Conservation (phyloP, 306 rosid species). For the Cicer cuneatum region DNA sequence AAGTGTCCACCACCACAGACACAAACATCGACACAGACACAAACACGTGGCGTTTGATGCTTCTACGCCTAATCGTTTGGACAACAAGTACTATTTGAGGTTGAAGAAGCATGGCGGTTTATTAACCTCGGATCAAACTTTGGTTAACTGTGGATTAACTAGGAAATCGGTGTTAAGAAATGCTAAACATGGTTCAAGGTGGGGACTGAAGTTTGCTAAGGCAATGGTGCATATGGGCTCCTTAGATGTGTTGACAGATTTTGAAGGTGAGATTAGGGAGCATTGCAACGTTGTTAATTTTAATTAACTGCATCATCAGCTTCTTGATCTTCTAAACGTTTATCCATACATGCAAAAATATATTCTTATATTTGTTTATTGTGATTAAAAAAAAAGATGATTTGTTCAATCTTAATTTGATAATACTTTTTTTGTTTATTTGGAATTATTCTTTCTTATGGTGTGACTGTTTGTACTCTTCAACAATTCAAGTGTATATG, state of each 20-base stretch:
- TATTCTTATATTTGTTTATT: neutral
- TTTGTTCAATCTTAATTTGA: slow-evolving; percentile 22
- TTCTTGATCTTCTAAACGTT: neutral
- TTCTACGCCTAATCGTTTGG: slow-evolving; percentile 51
- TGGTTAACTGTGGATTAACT: slow-evolving; percentile 36
- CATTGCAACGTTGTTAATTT: slow-evolving; percentile 36
- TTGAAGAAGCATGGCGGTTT: slow-evolving; percentile 47
- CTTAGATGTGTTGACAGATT: slow-evolving; percentile 45
- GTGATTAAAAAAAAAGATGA: neutral
- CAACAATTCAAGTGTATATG: slow-evolving; percentile 23
- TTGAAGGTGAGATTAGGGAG: slow-evolving; percentile 49
- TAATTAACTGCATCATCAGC: neutral
- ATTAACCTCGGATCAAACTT: slow-evolving; percentile 50
- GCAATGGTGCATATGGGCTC: slow-evolving; percentile 62
- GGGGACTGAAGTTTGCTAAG: slow-evolving; percentile 48
- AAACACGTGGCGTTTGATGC: slow-evolving; percentile 45
- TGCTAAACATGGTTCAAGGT: slow-evolving; percentile 29
- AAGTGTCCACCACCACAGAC: slow-evolving; percentile 43
- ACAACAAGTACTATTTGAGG: slow-evolving; percentile 42
- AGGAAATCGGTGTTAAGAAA: slow-evolving; percentile 42
- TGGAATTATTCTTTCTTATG: slow-evolving; percentile 6
- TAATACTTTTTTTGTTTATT: neutral
- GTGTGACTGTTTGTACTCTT: neutral
- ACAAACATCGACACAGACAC: too few species aligned
- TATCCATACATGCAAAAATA: neutral